phyloP scores from a whole-genome alignment of 257 asterid species.

The Solanum okadae region DNA sequence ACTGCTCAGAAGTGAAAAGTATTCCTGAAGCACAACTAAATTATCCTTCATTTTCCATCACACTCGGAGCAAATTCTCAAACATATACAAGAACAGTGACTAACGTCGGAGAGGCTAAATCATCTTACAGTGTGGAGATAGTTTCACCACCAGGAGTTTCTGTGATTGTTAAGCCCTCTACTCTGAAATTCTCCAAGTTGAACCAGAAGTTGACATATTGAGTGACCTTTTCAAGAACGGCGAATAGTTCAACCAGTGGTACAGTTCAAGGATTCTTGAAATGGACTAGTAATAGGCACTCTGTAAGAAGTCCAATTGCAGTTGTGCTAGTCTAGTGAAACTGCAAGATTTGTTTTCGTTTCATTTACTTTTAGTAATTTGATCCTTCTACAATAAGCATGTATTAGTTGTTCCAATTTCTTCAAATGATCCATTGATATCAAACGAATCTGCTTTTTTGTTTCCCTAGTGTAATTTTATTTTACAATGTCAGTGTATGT shows the following conservation, averaged over 20 bases:
- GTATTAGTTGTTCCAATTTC: neutral
- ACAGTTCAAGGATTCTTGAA: neutral
- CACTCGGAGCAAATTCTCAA: neutral
- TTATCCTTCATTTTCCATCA: neutral
- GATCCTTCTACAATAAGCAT: neutral
- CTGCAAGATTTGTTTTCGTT: neutral
- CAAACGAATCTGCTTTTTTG: neutral
- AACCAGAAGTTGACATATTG: constrained; percentile 2
- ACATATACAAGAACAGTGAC: constrained; percentile 9
- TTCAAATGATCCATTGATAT: neutral
- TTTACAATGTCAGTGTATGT: neutral
- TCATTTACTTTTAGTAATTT: neutral
- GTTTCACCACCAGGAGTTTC: constrained; percentile 4
- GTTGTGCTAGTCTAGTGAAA: neutral
- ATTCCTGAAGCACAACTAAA: neutral
- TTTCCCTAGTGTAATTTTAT: neutral
- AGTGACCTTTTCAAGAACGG: neutral
- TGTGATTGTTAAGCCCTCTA: neutral
- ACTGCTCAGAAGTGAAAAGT: neutral
- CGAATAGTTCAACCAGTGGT: neutral
- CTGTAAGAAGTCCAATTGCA: constrained; percentile 8
- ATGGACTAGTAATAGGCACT: constrained; percentile 4
- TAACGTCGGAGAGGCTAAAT: constrained; percentile 7
- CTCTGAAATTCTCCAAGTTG: neutral
- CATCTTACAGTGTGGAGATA: constrained; percentile 5